Base-by-base conservation (phyloP, 2,329 filamentous ascomycete species). In the Coniosporium tulheliwenetii region DNA sequence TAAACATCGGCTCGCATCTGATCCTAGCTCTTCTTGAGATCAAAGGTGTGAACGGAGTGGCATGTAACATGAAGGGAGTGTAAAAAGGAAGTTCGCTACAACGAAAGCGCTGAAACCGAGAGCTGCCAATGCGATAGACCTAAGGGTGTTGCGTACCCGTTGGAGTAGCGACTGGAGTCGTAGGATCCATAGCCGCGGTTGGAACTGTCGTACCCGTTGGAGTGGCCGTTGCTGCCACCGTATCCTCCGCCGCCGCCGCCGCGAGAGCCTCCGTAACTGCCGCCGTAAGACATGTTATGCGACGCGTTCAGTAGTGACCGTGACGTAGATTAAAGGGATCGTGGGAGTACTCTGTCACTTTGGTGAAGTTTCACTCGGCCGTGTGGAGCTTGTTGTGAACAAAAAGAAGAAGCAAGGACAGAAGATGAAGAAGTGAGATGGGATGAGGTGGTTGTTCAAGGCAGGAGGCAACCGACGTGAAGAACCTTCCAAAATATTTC, bases 211-310 rank as follows among this genome's bases (percentile, higher is more conserved):
- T 53, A 53, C 48, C 52, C 53, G 40, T 71, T 69, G 41, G 65
- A 67, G 54, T 73, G 70, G 48, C 69, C 67, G 48, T 63, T 63
- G 49, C 62, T 50, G 41, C 56, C 55, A 43, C 58, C 58, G 49
- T 59, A 55, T 40, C 59, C 59, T 46, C 64, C 58, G 42, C 64
- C 60, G 48, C 70, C 60, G 48, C 70, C 67, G 47, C 67, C 62
- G 48, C 64, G 60, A 48, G 52, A 55, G 40, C 66, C 63, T 42
- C 57, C 57, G 45, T 52, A 55, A 45, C 65, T 60, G 42, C 68
- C 71, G 55, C 76, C 71, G 75, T 84, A 82, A 64, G 80, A 83
- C 80, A 84, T 85, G 58, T 56, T 73, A 5, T 13, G 36, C 36
- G 32, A 35, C 32, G 36, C 36, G 36, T 37, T 15, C 16, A 19